Evolutionary conservation across 2,329 filamentous ascomycete genomes (phyloP).

Genomic region (Dothidotthia symphoricarpi): DNA sequence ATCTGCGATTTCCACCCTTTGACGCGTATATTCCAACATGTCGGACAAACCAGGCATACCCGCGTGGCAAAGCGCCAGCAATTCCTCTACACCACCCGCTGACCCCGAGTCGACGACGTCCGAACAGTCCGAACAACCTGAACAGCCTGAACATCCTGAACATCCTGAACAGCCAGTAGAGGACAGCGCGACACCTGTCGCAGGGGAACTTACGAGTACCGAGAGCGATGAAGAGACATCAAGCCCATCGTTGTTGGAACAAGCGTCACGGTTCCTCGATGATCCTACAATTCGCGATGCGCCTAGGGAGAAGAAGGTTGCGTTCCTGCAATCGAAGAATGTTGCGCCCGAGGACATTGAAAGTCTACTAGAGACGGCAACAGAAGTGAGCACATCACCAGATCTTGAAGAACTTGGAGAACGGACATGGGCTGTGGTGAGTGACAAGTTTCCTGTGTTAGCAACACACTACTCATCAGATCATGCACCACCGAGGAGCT

Average conservation of each 20-base stretch:
- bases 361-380: constrained; percentile 53
- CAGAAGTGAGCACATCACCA: constrained; percentile 7
- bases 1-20: neutral
- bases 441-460: constrained; percentile 2
- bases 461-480: neutral
- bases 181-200: constrained; percentile 10
- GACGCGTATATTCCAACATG: constrained; percentile 7
- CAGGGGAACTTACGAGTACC: constrained; percentile 16
- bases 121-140: too few species aligned
- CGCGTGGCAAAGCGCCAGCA: constrained; percentile 36
- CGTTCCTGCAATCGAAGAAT: constrained; percentile 77
- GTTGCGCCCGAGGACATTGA: constrained; percentile 67
- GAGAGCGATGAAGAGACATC: constrained; percentile 7
- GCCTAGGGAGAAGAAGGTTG: constrained; percentile 67
- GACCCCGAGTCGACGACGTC: constrained; percentile 15
- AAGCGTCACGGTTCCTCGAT: constrained; percentile 73
- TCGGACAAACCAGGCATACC: constrained; percentile 30
- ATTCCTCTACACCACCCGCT: constrained; percentile 9
- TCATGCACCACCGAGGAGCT: neutral
- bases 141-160: constrained; percentile 14
- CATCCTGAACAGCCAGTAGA: constrained; percentile 7
- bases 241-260: constrained; percentile 50
- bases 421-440: constrained; percentile 31
- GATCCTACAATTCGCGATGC: constrained; percentile 70
- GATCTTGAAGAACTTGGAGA: constrained; percentile 25